Evolutionary conservation across 1,139 yeast species (phyloP).

Genomic region (Geotrichum bryndzae): DNA sequence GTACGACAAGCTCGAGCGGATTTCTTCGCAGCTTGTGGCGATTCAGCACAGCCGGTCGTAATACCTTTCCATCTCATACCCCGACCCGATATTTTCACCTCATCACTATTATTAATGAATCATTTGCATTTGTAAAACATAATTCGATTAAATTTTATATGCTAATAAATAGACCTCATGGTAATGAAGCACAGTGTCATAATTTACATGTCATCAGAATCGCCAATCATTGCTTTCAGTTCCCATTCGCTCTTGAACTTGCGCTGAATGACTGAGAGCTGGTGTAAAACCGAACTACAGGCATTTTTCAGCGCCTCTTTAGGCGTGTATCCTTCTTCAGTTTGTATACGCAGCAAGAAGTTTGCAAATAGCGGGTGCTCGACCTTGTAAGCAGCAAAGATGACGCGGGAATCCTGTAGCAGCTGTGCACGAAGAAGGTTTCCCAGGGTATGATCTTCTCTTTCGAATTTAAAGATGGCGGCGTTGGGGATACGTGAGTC

Average conservation of each 20-base stretch:
- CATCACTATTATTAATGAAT: neutral
- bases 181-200: neutral
- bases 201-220: conserved; percentile 20
- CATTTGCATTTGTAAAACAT: neutral
- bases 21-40: neutral
- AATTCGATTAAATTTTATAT: neutral
- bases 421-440: conserved; percentile 82
- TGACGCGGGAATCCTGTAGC: conserved; percentile 74
- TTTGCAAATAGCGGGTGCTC: conserved; percentile 97
- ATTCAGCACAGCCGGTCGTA: neutral
- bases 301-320: conserved; percentile 86
- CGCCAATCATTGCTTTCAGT: conserved; percentile 61
- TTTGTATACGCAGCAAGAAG: conserved; percentile 87
- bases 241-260: conserved; percentile 92
- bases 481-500: conserved; percentile 96
- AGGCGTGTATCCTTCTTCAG: conserved; percentile 91
- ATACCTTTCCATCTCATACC: neutral
- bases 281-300: conserved; percentile 73
- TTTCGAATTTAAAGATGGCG: conserved; percentile 83
- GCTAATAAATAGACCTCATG: neutral
- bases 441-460: conserved; percentile 96
- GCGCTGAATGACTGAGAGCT: conserved; percentile 64
- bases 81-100: neutral
- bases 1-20: conserved; percentile 5
- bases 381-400: conserved; percentile 94